These are phyloP conservation scores for Tetradesmus obliquus DNA, from an alignment of 139 green algal genomes.

Conservation along the genomic window DNA sequence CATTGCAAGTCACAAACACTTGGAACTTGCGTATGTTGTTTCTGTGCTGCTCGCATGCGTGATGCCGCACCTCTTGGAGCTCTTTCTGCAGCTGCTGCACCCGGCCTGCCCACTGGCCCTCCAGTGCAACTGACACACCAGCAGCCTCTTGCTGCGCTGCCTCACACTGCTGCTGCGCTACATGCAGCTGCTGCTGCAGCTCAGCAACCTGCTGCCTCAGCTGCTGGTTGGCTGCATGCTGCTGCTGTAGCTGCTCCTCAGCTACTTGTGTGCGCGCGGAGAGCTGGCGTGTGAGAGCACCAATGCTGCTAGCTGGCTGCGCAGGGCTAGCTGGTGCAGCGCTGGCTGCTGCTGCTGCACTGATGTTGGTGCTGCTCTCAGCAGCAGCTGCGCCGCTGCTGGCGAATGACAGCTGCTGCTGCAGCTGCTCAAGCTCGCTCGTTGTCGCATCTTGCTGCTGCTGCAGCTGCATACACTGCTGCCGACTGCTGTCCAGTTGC, in stretches of 20 bases:
- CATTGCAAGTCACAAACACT: too few relatives aligned
- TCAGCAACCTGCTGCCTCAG: conserved; percentile 3
- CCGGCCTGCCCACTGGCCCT: neutral
- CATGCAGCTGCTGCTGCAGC: neutral
- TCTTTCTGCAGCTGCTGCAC: neutral
- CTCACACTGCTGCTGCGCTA: neutral
- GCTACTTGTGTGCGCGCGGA: neutral
- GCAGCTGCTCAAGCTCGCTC: conserved; percentile 11
- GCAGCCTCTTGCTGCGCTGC: neutral
- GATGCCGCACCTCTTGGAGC: neutral
- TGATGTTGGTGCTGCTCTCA: neutral
- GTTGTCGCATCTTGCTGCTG: neutral
- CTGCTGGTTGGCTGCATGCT: neutral
- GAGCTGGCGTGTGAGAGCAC: neutral
- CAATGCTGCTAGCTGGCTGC: neutral
- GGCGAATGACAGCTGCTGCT: neutral
- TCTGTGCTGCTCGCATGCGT: neutral
- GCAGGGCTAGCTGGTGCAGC: neutral
- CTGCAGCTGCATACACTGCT: neutral
- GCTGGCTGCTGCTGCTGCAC: neutral
- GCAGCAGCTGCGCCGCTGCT: neutral
- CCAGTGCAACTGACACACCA: neutral
- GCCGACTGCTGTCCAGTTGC: neutral
- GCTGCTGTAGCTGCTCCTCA: conserved; percentile 4
- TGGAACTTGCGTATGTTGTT: too few relatives aligned